phyloP scores from a whole-genome alignment of 2,329 filamentous ascomycete genomes.

The Aureobasidium namibiae region DNA sequence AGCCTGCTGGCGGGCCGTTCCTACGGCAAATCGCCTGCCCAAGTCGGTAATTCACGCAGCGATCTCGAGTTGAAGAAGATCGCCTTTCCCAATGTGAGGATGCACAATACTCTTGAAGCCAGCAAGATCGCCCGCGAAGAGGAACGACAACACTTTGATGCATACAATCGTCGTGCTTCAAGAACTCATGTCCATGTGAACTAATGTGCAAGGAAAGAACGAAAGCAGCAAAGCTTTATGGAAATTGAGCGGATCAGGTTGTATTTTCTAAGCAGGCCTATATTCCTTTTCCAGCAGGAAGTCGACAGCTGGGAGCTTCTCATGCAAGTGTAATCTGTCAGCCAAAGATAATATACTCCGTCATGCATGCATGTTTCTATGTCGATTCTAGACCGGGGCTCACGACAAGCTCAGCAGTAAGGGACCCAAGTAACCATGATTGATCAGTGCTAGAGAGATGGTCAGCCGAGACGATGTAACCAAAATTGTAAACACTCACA shows the following conservation, averaged over 20 bases:
- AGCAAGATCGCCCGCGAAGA: neutral
- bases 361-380: neutral
- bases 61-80: neutral
- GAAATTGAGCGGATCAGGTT: neutral
- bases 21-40: neutral
- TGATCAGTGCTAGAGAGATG: slow-evolving; percentile 4
- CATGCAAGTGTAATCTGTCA: neutral
- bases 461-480: neutral
- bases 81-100: neutral
- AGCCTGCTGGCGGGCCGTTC: slow-evolving; percentile 6
- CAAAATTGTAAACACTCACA: neutral
- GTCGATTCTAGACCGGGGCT: neutral
- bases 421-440: neutral
- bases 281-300: neutral
- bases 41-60: slow-evolving; percentile 6
- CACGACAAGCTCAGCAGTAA: neutral
- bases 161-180: no score
- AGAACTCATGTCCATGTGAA: neutral
- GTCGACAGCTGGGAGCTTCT: neutral
- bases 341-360: neutral
- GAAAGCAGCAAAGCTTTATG: neutral
- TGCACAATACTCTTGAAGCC: neutral
- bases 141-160: no score
- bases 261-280: neutral
- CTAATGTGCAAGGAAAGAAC: neutral